Conservation (phyloP, 2,329 filamentous ascomycete genomes). For the Phymatotrichopsis omnivora region DNA sequence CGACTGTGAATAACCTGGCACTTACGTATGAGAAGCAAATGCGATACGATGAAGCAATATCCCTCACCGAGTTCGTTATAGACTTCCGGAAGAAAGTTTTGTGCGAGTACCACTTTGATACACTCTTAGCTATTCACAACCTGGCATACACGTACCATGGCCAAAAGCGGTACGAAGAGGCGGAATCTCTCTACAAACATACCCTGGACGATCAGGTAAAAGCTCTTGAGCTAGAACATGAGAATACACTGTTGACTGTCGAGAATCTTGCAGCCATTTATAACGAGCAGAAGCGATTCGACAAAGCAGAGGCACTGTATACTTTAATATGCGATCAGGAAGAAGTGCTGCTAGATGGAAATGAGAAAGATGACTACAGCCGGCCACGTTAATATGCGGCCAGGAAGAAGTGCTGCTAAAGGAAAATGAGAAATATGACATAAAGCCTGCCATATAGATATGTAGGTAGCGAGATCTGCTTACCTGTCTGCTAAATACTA, state of each 20-base stretch:
- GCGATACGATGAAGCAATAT: not conserved
- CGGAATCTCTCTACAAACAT: not conserved
- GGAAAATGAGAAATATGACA: too few relatives aligned
- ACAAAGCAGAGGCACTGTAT: not conserved
- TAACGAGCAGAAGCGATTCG: not conserved
- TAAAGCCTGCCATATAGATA: too few relatives aligned
- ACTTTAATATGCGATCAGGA: too few relatives aligned
- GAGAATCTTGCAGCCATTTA: not conserved
- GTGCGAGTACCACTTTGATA: not conserved
- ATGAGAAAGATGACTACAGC: too few relatives aligned
- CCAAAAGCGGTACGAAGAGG: not conserved
- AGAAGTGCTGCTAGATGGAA: too few relatives aligned
- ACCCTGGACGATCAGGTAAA: not conserved
- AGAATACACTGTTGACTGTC: not conserved
- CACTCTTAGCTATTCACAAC: not conserved
- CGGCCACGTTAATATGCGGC: too few relatives aligned
- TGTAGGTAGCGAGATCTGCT: too few relatives aligned
- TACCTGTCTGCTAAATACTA: too few relatives aligned
- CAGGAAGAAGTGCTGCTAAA: too few relatives aligned
- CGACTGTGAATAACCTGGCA: too few relatives aligned
- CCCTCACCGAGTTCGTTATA: not conserved
- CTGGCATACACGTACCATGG: not conserved
- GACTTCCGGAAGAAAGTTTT: not conserved
- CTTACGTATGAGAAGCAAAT: too few relatives aligned
- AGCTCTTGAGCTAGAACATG: not conserved